Percentiles rank a stretch among this genome's conserved stretches.
These are phyloP conservation scores for Eucalyptus curtisii DNA, from an alignment of 345 rosid species.

Conservation along the genomic window DNA sequence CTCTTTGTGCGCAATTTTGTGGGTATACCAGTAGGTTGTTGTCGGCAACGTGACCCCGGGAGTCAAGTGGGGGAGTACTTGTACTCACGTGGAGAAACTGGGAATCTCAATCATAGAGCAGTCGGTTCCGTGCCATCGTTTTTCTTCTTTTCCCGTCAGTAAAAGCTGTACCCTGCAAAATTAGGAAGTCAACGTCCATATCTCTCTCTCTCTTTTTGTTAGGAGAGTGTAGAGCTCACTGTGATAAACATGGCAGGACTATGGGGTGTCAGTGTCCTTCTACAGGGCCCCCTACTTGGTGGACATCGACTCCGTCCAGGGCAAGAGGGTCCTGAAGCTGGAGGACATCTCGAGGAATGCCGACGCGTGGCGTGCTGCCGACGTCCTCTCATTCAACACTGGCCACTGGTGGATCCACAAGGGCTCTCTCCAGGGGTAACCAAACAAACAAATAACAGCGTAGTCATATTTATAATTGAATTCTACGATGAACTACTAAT, in stretches of 20 bases:
- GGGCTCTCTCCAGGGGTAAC: slow-evolving; percentile 66
- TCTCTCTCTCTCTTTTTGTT: neutral
- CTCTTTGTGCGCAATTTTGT: neutral
- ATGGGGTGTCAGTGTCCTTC: slow-evolving; percentile 45
- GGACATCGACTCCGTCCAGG: slow-evolving; percentile 57
- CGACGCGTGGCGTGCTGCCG: slow-evolving; percentile 52
- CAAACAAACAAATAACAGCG: neutral
- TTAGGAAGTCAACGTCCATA: neutral
- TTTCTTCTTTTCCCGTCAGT: neutral
- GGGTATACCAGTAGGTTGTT: neutral
- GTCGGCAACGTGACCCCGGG: neutral
- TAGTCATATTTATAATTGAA: neutral
- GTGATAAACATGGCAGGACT: slow-evolving; percentile 32
- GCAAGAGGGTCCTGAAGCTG: slow-evolving; percentile 57
- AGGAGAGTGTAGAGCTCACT: neutral
- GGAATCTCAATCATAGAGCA: neutral
- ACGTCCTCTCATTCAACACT: slow-evolving; percentile 74
- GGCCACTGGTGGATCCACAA: slow-evolving; percentile 96
- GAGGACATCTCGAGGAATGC: slow-evolving; percentile 62
- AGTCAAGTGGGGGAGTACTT: neutral
- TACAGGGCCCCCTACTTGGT: slow-evolving; percentile 77
- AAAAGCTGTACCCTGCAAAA: neutral
- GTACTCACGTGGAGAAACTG: neutral
- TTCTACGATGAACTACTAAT: neutral
- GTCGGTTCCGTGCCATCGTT: neutral